Base-by-base conservation (phyloP, 768 basidiomycete genomes). In the Cystobasidium tubakii region DNA sequence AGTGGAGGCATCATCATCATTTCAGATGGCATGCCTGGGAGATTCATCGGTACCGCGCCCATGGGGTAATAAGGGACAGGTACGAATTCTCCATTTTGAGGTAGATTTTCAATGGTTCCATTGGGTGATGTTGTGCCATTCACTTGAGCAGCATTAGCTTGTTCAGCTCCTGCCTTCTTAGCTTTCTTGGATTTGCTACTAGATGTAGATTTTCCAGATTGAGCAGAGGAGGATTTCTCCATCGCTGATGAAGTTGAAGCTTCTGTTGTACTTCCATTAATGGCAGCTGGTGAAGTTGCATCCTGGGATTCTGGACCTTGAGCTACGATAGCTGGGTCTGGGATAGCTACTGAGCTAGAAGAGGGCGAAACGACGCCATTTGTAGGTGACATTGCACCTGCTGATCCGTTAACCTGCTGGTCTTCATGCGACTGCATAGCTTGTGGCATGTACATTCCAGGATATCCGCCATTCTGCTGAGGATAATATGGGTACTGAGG, bases 311-410 rank as follows among this genome's bases (percentile, higher is more conserved):
- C 34, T 10, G 39, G 66, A 53, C 39, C 63, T 65, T 67, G 66
- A 15, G 66, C 23, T 7, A 53, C 34, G 46, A 67, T 67, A 36
- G 66, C 66, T 43, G 66, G 66, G 29, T 67, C 66, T 67, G 66
- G 36, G 29, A 67, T 67, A 43, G 66, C 66, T n/a, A 25, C 15
- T 12, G 63, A 12, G 36, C 27, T 31, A 33, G 63, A 39, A 25
- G 63, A 34, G 21, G 63, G 39, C 3, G 63, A 36, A 34, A 15
- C 23, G 63, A 39, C 33, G 36, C 43, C 36, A 39, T 65, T 39
- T 3, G 25, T 17, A 15, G 19, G 62, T 9, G 62, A 33, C 15
- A 27, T 23, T 15, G 29, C 4, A 12, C 33, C 27, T 27, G 21
- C 53, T 25, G 62, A n/a, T n/a, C 25, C 21, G 33, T 19, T 31